Conservation (phyloP, 75 land plant genomes). For the Picea glauca region DNA sequence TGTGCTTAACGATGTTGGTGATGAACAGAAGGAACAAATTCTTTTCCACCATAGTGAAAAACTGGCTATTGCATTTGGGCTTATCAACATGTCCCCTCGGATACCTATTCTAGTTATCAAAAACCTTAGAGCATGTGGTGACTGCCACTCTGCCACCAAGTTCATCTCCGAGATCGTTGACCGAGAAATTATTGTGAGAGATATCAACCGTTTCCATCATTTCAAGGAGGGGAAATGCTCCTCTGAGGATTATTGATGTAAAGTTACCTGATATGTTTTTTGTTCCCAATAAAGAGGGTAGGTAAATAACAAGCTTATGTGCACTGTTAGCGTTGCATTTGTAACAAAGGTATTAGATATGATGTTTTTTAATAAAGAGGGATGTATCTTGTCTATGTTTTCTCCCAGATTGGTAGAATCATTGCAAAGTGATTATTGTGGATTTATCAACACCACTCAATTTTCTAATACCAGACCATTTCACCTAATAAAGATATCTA, state of each 20-base stretch:
- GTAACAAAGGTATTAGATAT: no score
- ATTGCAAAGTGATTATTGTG: neutral
- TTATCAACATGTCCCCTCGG: neutral
- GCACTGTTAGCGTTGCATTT: no score
- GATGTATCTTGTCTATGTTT: neutral
- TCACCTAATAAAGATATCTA: neutral
- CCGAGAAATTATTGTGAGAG: conserved; percentile 3
- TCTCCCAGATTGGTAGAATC: neutral
- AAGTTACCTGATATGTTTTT: neutral
- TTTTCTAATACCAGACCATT: neutral
- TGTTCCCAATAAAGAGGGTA: neutral
- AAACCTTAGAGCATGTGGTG: conserved; percentile 7
- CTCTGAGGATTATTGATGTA: conserved; percentile 3
- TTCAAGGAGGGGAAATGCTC: conserved; percentile 4
- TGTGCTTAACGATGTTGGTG: conserved; percentile 4
- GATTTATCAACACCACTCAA: neutral
- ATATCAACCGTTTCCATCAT: conserved; percentile 8
- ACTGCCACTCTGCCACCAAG: conserved; percentile 10
- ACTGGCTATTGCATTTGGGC: neutral
- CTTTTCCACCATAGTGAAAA: conserved; percentile 1
- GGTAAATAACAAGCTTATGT: no score
- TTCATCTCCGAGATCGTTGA: conserved; percentile 8
- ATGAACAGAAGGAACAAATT: conserved; percentile 10
- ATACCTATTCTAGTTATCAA: conserved; percentile 4
- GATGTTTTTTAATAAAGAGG: neutral